These are phyloP conservation scores for Penicillium digitatum DNA, from an alignment of 2,329 filamentous ascomycete genomes.

Conservation along the genomic window DNA sequence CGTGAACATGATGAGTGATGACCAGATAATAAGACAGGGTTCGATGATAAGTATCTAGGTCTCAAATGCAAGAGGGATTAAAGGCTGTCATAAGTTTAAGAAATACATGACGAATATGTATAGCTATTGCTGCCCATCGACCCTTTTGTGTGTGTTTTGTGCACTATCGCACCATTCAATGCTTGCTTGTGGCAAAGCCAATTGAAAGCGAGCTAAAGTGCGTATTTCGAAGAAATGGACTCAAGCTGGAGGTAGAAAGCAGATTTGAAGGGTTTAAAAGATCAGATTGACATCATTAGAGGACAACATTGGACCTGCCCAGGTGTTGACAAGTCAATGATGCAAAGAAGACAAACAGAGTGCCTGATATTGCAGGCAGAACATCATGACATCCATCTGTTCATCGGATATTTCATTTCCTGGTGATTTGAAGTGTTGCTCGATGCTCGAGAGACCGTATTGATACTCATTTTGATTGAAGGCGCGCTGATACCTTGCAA, in stretches of 20 bases:
- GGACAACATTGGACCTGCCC: not conserved
- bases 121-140: not conserved
- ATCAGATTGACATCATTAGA: not conserved
- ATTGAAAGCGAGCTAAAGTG: not conserved
- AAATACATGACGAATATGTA: not conserved
- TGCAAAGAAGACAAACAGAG: constrained; percentile 8
- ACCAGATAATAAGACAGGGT: not conserved
- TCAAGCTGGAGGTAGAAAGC: not conserved
- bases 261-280: not conserved
- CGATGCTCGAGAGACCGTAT: not conserved
- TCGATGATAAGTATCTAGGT: not conserved
- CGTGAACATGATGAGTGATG: constrained; percentile 47
- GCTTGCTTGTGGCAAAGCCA: not conserved
- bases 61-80: not conserved
- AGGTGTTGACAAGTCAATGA: not conserved
- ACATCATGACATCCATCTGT: not conserved
- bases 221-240: not conserved
- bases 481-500: not conserved
- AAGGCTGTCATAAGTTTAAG: not conserved
- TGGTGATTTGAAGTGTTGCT: not conserved
- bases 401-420: not conserved
- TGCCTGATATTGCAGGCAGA: constrained; percentile 5
- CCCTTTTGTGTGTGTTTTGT: not conserved
- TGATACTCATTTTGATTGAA: not conserved
- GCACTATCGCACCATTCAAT: not conserved